Base-by-base conservation (phyloP, 495 filamentous ascomycete species). In the Trichoderma parareesei region DNA sequence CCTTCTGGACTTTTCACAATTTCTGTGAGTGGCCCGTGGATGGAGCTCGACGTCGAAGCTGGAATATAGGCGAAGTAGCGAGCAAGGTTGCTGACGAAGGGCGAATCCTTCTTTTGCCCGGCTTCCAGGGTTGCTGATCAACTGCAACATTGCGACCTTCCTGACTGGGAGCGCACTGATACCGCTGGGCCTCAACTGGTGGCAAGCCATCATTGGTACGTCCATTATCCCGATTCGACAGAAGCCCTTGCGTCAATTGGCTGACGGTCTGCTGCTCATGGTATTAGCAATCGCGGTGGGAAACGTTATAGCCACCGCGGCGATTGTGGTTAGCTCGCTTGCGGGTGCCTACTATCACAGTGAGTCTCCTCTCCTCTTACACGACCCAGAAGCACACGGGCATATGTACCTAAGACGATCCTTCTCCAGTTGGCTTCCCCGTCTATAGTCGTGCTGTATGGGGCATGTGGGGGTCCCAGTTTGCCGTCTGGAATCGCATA, bases 401-500 rank as follows among this genome's bases (percentile, higher is more conserved):
- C 8, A 10, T 57, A n/a, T 16, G 4, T 49, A 16, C 5, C 8
- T 7, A 49, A 27, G n/a, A 49, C 16, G 5, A 18, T 20, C n/a
- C 5, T n/a, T 18, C 16, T 57, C 9, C 53, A 57, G 53, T 57
- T 57, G 53, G 53, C 11, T 57, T 57, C 14, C 37, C 53, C 18
- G 53, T 57, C 9, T 57, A 57, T 14, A 57, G 53, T 33, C 53
- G 53, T 57, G 20, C 53, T 9, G 53, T 57, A 20, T 57, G 53
- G 53, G 53, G 53, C 33, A 57, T 57, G 53, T 57, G 53, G 53
- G 53, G 53, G 0, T 72, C 70, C 14, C 40, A 63, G 8, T 73
- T 71, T 44, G 71, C 70, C n/a, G 67, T 73, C 16, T 72, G 67
- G 68, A 73, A 73, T 59, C 66, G 71, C 4, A 73, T 73, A 49